Evolutionary conservation across 2,329 filamentous ascomycete species (phyloP).

Genomic region (Celoporthe dispersa): DNA sequence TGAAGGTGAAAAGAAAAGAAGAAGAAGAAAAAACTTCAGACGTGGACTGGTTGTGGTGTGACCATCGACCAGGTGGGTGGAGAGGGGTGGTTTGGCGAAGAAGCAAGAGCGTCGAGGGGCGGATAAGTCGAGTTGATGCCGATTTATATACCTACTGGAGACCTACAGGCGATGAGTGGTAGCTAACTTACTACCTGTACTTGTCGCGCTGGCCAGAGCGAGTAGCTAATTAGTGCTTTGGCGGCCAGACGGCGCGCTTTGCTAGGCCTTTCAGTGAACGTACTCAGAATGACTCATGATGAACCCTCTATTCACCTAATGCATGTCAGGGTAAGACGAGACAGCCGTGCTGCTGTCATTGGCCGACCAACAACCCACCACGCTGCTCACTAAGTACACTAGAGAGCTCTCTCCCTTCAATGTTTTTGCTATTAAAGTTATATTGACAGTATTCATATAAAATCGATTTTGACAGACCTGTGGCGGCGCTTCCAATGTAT

Average conservation of each 20-base stretch:
- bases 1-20: neutral
- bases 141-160: conserved; percentile 9
- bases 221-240: too few relatives aligned
- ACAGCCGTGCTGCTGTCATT: neutral
- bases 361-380: too few relatives aligned
- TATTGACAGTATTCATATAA: too few relatives aligned
- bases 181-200: too few relatives aligned
- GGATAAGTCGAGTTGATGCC: conserved; percentile 8
- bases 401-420: too few relatives aligned
- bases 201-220: too few relatives aligned
- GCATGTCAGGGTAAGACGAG: neutral
- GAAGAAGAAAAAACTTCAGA: too few relatives aligned
- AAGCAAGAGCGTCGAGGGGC: neutral
- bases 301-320: neutral
- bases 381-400: too few relatives aligned
- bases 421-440: too few relatives aligned
- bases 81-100: conserved; percentile 4
- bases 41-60: conserved; percentile 5
- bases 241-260: neutral
- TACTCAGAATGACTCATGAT: conserved; percentile 15
- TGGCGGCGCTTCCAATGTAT: too few relatives aligned
- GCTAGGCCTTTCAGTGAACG: neutral
- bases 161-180: neutral
- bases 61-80: conserved; percentile 18
- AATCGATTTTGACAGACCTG: too few relatives aligned